These are phyloP conservation scores for Paratrimastix pyriformis DNA, from an alignment of 78 protist genomes.

Conservation along the genomic window DNA sequence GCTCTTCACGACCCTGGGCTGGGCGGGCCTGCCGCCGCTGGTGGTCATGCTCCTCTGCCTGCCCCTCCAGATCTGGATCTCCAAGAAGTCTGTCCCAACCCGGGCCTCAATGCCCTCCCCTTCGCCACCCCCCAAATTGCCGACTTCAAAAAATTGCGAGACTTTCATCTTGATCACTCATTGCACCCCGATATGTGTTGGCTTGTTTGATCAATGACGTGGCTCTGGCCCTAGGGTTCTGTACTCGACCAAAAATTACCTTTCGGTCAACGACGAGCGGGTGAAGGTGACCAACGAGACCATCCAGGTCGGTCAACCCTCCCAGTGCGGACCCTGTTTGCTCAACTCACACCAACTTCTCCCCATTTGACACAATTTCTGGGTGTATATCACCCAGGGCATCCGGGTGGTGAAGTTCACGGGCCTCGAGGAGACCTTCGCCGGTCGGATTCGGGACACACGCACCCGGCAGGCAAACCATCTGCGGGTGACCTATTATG, in stretches of 20 bases:
- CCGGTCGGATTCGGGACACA: neutral
- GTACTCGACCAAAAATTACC: neutral
- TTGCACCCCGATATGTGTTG: too few species aligned
- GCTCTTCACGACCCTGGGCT: too few species aligned
- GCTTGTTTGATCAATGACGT: neutral
- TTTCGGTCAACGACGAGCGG: slow-evolving; percentile 1
- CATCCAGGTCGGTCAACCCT: too few species aligned
- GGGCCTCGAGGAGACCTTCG: neutral
- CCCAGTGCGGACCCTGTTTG: too few species aligned
- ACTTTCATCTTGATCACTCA: too few species aligned
- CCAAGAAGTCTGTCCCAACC: neutral
- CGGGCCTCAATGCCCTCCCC: neutral
- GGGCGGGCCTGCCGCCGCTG: too few species aligned
- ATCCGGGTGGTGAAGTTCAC: slow-evolving; percentile 15
- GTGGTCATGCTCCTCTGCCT: neutral
- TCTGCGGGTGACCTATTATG: neutral
- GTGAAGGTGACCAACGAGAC: slow-evolving; percentile 5
- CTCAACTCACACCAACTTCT: too few species aligned
- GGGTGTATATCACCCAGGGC: too few species aligned
- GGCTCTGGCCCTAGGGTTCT: neutral
- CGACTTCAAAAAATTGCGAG: too few species aligned
- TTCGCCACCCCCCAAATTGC: neutral
- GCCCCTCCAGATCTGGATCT: neutral
- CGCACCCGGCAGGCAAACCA: neutral
- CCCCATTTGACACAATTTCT: too few species aligned